phyloP scores from a whole-genome alignment of 2,329 filamentous ascomycete genomes.

The Fusarium equiseti region DNA sequence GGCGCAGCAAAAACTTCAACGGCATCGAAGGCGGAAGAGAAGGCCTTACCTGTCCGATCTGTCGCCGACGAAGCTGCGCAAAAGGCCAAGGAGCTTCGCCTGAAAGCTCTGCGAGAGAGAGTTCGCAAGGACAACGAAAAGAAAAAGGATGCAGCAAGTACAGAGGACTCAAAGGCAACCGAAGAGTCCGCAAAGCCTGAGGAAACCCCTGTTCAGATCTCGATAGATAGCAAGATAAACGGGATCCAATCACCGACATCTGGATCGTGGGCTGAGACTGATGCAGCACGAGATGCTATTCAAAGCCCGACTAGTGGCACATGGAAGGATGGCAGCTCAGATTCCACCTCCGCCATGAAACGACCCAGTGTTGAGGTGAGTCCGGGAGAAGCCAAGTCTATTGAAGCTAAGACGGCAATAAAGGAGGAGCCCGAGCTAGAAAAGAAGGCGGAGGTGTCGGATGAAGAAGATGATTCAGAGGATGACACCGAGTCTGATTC shows the following conservation, averaged over 20 bases:
- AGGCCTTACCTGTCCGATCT: slow-evolving; percentile 61
- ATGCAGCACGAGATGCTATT: slow-evolving; percentile 50
- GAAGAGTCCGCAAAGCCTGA: slow-evolving; percentile 21
- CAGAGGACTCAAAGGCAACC: slow-evolving; percentile 1
- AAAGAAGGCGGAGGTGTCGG: slow-evolving; percentile 49
- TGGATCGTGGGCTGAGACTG: slow-evolving; percentile 55
- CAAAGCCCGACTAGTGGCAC: slow-evolving; percentile 59
- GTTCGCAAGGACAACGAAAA: slow-evolving; percentile 58
- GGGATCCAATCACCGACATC: slow-evolving; percentile 61
- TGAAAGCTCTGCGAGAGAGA: slow-evolving; percentile 67
- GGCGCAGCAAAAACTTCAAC: slow-evolving; percentile 32
- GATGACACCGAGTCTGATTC: slow-evolving; percentile 9
- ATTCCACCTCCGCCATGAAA: not conserved
- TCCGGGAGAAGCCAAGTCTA: slow-evolving; percentile 54
- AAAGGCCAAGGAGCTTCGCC: slow-evolving; percentile 71
- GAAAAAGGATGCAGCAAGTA: slow-evolving; percentile 7
- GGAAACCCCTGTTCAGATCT: slow-evolving; percentile 20
- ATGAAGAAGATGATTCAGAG: slow-evolving; percentile 42
- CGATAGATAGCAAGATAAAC: slow-evolving; percentile 26
- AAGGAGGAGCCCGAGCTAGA: slow-evolving; percentile 56
- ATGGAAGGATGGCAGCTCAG: slow-evolving; percentile 54
- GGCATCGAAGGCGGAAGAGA: slow-evolving; percentile 46
- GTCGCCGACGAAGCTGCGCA: slow-evolving; percentile 74
- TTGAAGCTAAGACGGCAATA: slow-evolving; percentile 53
- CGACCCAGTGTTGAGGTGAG: slow-evolving; percentile 48